Evolutionary conservation across 2,329 filamentous ascomycete genomes (phyloP), one percentile per base, ranked within the genome.

Genomic region (Xylaria sp.): DNA sequence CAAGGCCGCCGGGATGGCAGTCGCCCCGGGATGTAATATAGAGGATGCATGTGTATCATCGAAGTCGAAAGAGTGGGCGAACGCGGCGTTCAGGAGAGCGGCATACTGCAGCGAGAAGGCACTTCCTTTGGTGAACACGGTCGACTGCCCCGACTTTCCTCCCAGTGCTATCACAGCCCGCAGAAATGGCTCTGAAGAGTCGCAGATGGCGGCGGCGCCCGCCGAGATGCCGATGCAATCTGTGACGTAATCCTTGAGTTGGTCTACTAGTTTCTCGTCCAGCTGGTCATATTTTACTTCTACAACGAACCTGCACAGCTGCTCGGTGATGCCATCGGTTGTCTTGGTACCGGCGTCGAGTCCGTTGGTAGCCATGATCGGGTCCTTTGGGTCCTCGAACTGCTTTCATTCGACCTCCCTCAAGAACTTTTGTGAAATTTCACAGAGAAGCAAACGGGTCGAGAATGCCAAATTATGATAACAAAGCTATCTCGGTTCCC

Each of bases 61-160:
- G 69, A 82, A 82, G 68, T 83, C 81, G 56, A 81, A 74, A 3
- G 78, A 79, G 71, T 83, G 81, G 9, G 78, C 78, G 39, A 82
- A 77, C 0, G 80, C 75, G 4, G 79, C 80, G 61, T 83, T 83
- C 25, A 83, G 68, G 11, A 83, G 73, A 0, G 76, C 79, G 1
- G 81, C 81, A 54, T 79, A 80, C 25, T 80, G 80, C 1, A 77
- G 77, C 1, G 79, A 73, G 67, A 77, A 78, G 9, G 63, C 64
- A 13, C 71, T 70, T 38, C 77, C 77, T 56, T 76, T 77, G 13
- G 74, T 77, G 51, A 79, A 77, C n/a, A 80, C 77, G 11, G 77
- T 78, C 47, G 73, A 76, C 6, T 63, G 54, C 3, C 78, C 76
- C 5, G 62, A 49, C 9, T 68, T 64, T 15, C 69, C 71, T 5